Base-by-base conservation (phyloP, 768 basidiomycete species). In the Gloeopeniophorella convolvens region DNA sequence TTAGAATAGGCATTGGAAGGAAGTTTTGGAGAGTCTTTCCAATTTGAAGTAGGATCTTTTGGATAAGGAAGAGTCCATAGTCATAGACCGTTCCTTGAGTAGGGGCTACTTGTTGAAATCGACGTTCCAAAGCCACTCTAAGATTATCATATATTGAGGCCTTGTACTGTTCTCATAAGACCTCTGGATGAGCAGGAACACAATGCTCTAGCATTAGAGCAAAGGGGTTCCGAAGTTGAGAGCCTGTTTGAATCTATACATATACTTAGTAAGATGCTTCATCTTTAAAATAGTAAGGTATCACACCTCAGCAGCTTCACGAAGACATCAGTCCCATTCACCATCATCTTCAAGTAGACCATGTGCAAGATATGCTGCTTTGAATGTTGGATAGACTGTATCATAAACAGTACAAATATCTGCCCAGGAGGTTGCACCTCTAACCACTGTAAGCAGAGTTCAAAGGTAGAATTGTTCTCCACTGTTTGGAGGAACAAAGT, bases 291-390 rank as follows among this genome's bases (percentile, higher is more conserved):
- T n/a, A n/a, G n/a, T n/a, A n/a, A n/a, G n/a, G n/a, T n/a, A n/a
- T n/a, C n/a, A n/a, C n/a, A n/a, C n/a, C n/a, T n/a, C n/a, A n/a
- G n/a, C n/a, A n/a, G 73, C 77, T 37, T 76, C 74, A 16, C 60
- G 6, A 0, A 79, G 50, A 56, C 75, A 74, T 18, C 42, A 48
- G 15, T 64, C 57, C 57, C 73, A 65, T 51, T 78, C 76, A 32
- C 67, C 60, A 36, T 71, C 63, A 67, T 76, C 69, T 31, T 65
- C 66, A 4, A 79, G 61, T 0, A 79, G 65, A 1, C 72, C 74
- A 5, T 45, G 41, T 18, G 66, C 66, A 13, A 63, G n/a, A 46
- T 76, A 78, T 2, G 74, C 73, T 1, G 66, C 68, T 27, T 63
- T 59, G 42, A 70, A 77, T 1, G 68, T 68, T 0, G 53, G 44